These are phyloP conservation scores for Clavulina sp. DNA, from an alignment of 768 basidiomycete species.

Conservation along the genomic window DNA sequence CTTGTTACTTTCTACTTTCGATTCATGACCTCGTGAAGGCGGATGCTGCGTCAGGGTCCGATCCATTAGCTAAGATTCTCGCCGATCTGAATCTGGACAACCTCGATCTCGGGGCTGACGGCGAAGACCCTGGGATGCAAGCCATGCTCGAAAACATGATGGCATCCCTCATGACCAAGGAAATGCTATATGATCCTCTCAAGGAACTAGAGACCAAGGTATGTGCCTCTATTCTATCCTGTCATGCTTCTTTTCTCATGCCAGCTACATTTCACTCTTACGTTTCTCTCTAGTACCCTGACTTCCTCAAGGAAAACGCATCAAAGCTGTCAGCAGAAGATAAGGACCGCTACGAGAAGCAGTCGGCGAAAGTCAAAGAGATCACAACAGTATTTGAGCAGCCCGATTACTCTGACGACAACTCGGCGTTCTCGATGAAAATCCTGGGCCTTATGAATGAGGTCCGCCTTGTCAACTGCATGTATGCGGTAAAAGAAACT, in stretches of 20 bases:
- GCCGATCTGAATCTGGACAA: conserved; percentile 22
- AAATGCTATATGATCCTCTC: conserved; percentile 70
- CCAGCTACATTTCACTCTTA: neutral
- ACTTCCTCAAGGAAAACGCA: conserved; percentile 44
- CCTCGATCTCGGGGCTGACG: conserved; percentile 22
- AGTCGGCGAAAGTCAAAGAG: conserved; percentile 35
- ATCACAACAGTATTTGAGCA: conserved; percentile 53
- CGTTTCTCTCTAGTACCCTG: conserved; percentile 43
- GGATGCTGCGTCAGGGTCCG: conserved; percentile 19
- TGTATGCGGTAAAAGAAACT: neutral
- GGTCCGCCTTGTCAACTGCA: conserved; percentile 23
- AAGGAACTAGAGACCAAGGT: conserved; percentile 64
- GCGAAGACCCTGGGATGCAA: conserved; percentile 33
- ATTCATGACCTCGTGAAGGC: conserved; percentile 9
- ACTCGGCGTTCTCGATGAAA: conserved; percentile 27
- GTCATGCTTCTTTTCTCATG: neutral
- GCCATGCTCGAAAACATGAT: conserved; percentile 66
- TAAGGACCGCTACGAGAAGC: conserved; percentile 42
- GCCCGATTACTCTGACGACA: conserved; percentile 37
- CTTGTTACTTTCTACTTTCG: neutral
- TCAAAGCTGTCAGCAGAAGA: conserved; percentile 39
- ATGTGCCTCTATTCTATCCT: conserved; percentile 9
- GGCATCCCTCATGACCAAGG: conserved; percentile 63
- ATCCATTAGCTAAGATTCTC: conserved; percentile 35
- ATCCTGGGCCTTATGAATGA: conserved; percentile 60